A percentile compares a stretch with the other conserved stretches of the same genome.
Evolutionary conservation across 176 grass and related monocot genomes (phyloP).

Genomic region (Ensete glaucum): DNA sequence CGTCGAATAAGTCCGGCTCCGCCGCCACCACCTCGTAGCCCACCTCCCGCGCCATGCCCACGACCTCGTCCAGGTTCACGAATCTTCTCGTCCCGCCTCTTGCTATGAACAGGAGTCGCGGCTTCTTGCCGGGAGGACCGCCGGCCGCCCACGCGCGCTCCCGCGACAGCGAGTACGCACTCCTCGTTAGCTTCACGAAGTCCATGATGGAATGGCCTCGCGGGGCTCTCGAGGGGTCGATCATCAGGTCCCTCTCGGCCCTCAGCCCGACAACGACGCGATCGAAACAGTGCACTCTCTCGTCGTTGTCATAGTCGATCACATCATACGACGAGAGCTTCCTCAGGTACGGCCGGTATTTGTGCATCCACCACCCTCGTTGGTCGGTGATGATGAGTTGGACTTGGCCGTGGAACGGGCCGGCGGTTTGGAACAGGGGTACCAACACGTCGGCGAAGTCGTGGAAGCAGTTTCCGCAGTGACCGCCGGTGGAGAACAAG

Average conservation of each 20-base stretch:
- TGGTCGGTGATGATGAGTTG: slow-evolving; percentile 40
- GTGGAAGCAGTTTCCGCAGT: slow-evolving; percentile 63
- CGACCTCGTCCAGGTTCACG: slow-evolving; percentile 46
- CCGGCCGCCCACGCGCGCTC: slow-evolving; percentile 16
- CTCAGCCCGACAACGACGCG: slow-evolving; percentile 47
- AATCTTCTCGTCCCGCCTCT: slow-evolving; percentile 47
- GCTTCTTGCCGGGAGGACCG: slow-evolving; percentile 32
- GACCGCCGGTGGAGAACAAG: slow-evolving; percentile 44
- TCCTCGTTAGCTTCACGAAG: slow-evolving; percentile 50
- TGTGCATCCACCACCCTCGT: slow-evolving; percentile 49
- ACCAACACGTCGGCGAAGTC: slow-evolving; percentile 69
- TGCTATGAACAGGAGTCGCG: slow-evolving; percentile 57
- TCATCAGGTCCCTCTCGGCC: slow-evolving; percentile 56
- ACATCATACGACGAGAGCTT: slow-evolving; percentile 50
- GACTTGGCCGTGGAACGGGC: slow-evolving; percentile 54
- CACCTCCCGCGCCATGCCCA: slow-evolving; percentile 33
- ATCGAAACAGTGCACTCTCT: slow-evolving; percentile 58
- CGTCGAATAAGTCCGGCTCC: slow-evolving; percentile 47
- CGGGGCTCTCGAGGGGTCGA: slow-evolving; percentile 36
- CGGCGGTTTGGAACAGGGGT: slow-evolving; percentile 59
- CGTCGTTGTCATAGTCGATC: slow-evolving; percentile 54
- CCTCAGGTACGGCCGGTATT: slow-evolving; percentile 36
- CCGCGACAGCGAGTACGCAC: slow-evolving; percentile 37
- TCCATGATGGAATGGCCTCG: slow-evolving; percentile 42
- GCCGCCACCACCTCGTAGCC: slow-evolving; percentile 62